Evolutionary conservation across 176 grass and related monocot species (phyloP), one percentile per base, ranked within the genome.

Genomic region (Cymbopogon citratus): DNA sequence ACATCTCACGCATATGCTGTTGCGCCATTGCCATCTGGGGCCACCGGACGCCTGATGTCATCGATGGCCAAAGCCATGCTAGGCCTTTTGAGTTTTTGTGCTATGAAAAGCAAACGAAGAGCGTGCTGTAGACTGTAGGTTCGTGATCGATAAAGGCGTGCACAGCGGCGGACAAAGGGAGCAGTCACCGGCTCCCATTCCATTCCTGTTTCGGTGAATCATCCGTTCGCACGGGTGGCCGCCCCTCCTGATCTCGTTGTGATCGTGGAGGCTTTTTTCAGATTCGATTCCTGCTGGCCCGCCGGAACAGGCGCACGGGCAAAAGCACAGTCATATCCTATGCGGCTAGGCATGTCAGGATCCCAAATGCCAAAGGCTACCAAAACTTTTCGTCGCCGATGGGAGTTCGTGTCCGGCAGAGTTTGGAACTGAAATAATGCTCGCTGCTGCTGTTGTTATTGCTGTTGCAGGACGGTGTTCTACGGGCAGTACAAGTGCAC

Each of bases 401-500:
- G 1, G 31, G 31, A 33, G 3, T 33, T 33, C 31, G 31, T n/a
- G n/a, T n/a, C n/a, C n/a, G n/a, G n/a, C n/a, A n/a, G 34, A 35
- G 34, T 5, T 35, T 6, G 36, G 5, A 38, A 9, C 38, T 2
- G 9, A 40, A 40, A 40, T 40, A 57, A 57, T 1, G 54, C 2
- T n/a, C n/a, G 6, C 9, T 33, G 31, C 3, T 33, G n/a, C n/a
- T n/a, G n/a, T 21, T 28, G 34, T 5, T 16, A 27, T 1, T 11
- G 35, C 2, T 57, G 16, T 15, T 84, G 76, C 90, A 98, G 95
- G 92, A 95, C 95, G 70, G 95, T 98, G 81, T 98, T 98, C 87
- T 98, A 95, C 59, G 95, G 95, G 38, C 92, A 98, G 63, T 98
- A 98, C 88, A 94, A 90, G 80, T 98, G 95, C 88, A 85, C 84